phyloP scores from a whole-genome alignment of 2,329 filamentous ascomycete species.

The Ceratocystiopsis brevicomis region DNA sequence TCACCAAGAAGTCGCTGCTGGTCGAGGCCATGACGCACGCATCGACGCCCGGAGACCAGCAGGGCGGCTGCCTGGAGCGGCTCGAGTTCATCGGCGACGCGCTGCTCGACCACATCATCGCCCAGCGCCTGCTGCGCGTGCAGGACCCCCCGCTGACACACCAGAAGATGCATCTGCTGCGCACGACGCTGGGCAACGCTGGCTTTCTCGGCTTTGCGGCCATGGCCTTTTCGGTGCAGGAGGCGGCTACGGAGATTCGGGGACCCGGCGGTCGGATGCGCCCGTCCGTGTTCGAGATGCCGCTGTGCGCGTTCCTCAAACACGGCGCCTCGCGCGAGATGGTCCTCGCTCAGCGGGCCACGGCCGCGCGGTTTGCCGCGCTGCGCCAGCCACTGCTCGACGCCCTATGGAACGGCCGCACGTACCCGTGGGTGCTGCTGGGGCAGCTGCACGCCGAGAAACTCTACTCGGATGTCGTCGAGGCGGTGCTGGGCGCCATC shows the following conservation, averaged over 20 bases:
- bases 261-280: neutral
- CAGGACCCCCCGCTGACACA: conserved; percentile 22
- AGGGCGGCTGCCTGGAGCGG: conserved; percentile 41
- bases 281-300: conserved; percentile 6
- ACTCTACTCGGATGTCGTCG: conserved; percentile 68
- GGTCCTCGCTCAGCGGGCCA: conserved; percentile 11
- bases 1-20: conserved; percentile 48
- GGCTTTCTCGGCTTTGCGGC: conserved; percentile 62
- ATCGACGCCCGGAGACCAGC: conserved; percentile 30
- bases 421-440: conserved; percentile 64
- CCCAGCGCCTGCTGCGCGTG: conserved; percentile 14
- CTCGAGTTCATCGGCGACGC: conserved; percentile 81
- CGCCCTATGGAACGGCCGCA: conserved; percentile 27
- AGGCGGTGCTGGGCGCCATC: conserved; percentile 62
- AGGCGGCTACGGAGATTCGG: conserved; percentile 9
- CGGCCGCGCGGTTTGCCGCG: conserved; percentile 25
- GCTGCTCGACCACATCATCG: conserved; percentile 61
- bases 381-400: conserved; percentile 29
- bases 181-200: conserved; percentile 60
- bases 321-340: conserved; percentile 29
- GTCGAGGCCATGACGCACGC: conserved; percentile 67
- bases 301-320: conserved; percentile 54
- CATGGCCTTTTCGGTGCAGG: conserved; percentile 30
- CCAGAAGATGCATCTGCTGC: conserved; percentile 54
- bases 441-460: conserved; percentile 49